Percentiles rank a stretch among this genome's conserved stretches.
phyloP scores from a whole-genome alignment of 2,329 filamentous ascomycete genomes.

The Beauveria medogensis region DNA sequence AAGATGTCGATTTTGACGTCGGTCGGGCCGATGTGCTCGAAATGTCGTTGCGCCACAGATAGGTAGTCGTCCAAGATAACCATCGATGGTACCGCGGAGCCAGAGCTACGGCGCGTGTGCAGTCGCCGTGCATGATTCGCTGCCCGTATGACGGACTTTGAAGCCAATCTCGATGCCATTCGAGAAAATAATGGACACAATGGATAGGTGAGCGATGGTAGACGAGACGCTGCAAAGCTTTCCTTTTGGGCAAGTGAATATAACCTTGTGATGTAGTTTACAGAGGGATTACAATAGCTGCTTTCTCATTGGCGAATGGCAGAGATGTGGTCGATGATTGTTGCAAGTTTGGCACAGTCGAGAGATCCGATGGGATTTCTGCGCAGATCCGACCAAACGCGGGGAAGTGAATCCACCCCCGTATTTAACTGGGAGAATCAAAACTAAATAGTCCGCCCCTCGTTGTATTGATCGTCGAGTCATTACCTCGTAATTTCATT shows the following conservation, averaged over 20 bases:
- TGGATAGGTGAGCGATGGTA: not conserved
- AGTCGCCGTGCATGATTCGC: not conserved
- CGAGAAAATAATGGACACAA: not conserved
- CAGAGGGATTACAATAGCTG: not conserved
- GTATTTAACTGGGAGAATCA: not conserved
- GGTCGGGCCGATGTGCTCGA: slow-evolving; percentile 36
- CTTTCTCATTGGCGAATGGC: not conserved
- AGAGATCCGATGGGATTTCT: not conserved
- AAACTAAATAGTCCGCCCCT: not conserved
- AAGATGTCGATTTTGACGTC: slow-evolving; percentile 41
- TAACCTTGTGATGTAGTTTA: not conserved
- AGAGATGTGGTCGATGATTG: not conserved
- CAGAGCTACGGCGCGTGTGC: not conserved
- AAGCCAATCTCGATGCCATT: slow-evolving; percentile 1
- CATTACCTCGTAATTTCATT: not conserved
- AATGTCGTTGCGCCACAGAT: slow-evolving; percentile 46
- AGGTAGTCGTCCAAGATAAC: slow-evolving; percentile 69
- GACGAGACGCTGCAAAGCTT: not conserved
- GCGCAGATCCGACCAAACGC: slow-evolving; percentile 1
- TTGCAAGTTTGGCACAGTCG: not conserved
- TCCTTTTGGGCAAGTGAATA: not conserved
- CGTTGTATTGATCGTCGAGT: not conserved
- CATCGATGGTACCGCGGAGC: slow-evolving; percentile 20
- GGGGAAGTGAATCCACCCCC: not conserved
- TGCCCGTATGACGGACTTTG: not conserved